phyloP scores from a whole-genome alignment of 345 rosid genomes.

The Noccaea caerulescens region DNA sequence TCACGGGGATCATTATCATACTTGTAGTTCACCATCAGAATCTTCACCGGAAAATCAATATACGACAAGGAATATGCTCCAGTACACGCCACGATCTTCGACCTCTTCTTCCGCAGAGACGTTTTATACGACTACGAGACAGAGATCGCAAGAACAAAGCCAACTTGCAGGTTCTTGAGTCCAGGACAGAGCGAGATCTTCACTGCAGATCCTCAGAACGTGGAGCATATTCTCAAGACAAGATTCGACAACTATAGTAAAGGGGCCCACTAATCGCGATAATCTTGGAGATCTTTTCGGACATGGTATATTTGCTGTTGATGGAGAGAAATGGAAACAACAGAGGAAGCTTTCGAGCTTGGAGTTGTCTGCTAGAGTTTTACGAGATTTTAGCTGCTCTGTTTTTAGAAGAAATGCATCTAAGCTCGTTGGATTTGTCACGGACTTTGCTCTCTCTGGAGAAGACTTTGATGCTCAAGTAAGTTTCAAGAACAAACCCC shows the following conservation, averaged over 20 bases:
- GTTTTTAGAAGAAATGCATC: constrained; percentile 64
- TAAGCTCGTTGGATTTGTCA: constrained; percentile 50
- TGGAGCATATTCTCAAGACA: constrained; percentile 66
- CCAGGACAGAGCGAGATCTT: constrained; percentile 49
- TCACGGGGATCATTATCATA: constrained; percentile 32
- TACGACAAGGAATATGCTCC: constrained; percentile 55
- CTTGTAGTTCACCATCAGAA: constrained; percentile 41
- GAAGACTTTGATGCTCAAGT: constrained; percentile 71
- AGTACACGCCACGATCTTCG: constrained; percentile 56
- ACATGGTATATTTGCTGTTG: constrained; percentile 74
- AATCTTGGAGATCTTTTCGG: constrained; percentile 60
- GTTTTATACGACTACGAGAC: constrained; percentile 62
- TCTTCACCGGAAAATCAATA: constrained; percentile 58
- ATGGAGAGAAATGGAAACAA: constrained; percentile 82
- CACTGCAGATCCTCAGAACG: constrained; percentile 64
- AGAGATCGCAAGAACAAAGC: constrained; percentile 48
- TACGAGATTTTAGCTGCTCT: constrained; percentile 68
- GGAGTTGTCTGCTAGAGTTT: constrained; percentile 72
- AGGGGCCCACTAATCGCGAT: constrained; percentile 49
- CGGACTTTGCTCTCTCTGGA: constrained; percentile 40
- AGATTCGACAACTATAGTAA: constrained; percentile 58
- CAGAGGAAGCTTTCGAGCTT: constrained; percentile 81
- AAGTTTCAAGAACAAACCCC: constrained; percentile 20
- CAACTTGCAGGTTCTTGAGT: constrained; percentile 61
- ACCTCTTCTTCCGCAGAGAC: constrained; percentile 50